Conservation (phyloP, 345 rosid species). For the Boechera divaricarpa region DNA sequence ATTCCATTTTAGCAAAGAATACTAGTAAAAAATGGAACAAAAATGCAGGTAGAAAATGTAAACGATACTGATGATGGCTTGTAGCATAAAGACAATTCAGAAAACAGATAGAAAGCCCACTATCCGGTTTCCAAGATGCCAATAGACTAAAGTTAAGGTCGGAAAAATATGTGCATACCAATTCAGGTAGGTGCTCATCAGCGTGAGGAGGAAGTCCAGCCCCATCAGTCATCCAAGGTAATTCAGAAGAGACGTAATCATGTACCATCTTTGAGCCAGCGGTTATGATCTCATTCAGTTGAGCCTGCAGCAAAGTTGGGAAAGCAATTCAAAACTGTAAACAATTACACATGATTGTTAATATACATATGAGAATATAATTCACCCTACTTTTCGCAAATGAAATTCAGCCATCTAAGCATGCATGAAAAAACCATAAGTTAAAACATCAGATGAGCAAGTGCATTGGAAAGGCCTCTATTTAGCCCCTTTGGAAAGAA, state of each 20-base stretch:
- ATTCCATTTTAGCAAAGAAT: background rate
- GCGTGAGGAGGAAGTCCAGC: conserved; percentile 92
- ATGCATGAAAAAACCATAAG: conserved; percentile 4
- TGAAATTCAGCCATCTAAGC: conserved; percentile 20
- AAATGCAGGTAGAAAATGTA: conserved; percentile 17
- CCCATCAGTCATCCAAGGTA: conserved; percentile 98
- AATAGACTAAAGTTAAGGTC: conserved; percentile 13
- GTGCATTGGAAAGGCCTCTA: conserved; percentile 12
- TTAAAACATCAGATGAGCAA: conserved; percentile 15
- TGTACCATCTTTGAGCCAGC: conserved; percentile 56
- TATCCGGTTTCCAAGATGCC: conserved; percentile 11
- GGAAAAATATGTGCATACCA: conserved; percentile 54
- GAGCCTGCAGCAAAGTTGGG: conserved; percentile 60
- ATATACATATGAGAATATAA: background rate
- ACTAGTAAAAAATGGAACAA: background rate
- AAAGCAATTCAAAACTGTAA: conserved; percentile 13
- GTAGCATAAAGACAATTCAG: background rate
- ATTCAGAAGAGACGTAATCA: conserved; percentile 62
- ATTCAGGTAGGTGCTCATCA: conserved; percentile 68
- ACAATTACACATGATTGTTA: background rate
- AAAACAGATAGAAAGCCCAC: conserved; percentile 17
- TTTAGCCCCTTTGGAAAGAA: background rate
- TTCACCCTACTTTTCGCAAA: background rate
- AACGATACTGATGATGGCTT: conserved; percentile 10
- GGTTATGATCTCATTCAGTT: conserved; percentile 85